Evolutionary conservation across 2,329 filamentous ascomycete genomes (phyloP).

Genomic region (Cladosporium sphaerospermum): DNA sequence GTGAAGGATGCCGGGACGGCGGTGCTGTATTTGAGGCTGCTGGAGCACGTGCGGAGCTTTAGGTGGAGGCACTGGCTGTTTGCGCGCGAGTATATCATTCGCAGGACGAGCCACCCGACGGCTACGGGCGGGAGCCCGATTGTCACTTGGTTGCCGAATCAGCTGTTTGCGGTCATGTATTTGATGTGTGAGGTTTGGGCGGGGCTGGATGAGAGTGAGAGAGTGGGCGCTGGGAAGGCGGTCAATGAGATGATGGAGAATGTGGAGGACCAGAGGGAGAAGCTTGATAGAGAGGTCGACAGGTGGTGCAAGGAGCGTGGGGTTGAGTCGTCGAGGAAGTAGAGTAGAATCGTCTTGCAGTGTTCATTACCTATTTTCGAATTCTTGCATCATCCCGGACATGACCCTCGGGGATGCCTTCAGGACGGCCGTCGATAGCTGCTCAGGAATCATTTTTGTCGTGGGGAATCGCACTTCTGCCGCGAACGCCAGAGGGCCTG

Average conservation of each 20-base stretch:
- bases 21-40: constrained; percentile 41
- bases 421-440: constrained; percentile 35
- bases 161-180: constrained; percentile 66
- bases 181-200: constrained; percentile 60
- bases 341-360: too few relatives aligned
- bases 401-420: constrained; percentile 34
- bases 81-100: constrained; percentile 76
- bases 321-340: background rate
- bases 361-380: too few relatives aligned
- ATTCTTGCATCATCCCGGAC: constrained; percentile 19
- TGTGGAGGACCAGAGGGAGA: constrained; percentile 57
- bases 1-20: constrained; percentile 28
- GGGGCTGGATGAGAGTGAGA: constrained; percentile 21
- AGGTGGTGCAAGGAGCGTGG: constrained; percentile 53
- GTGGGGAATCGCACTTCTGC: constrained; percentile 21
- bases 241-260: constrained; percentile 57
- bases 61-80: constrained; percentile 83
- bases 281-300: constrained; percentile 64
- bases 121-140: constrained; percentile 77
- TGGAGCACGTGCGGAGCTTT: constrained; percentile 75
- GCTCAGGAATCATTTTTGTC: constrained; percentile 41
- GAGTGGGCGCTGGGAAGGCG: constrained; percentile 14
- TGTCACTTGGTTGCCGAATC: constrained; percentile 78
- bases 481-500: constrained; percentile 28
- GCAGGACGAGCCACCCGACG: constrained; percentile 67